Evolutionary conservation across 768 basidiomycete genomes (phyloP).

Genomic region (Suillus americanus): DNA sequence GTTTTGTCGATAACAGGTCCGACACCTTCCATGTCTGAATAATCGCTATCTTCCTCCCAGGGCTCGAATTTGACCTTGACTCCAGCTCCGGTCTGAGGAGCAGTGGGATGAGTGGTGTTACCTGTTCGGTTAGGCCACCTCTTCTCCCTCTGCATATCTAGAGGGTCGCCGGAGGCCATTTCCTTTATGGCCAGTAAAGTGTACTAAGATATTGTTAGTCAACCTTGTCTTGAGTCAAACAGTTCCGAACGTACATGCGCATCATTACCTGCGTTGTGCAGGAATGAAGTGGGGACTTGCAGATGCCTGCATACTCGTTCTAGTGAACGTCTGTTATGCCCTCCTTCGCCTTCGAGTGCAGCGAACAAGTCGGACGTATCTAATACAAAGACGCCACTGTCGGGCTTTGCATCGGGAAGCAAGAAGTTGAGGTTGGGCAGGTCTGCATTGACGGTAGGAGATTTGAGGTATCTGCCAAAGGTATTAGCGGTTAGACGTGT

Average conservation of each 20-base stretch:
- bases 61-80: conserved; percentile 58
- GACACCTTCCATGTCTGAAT: conserved; percentile 45
- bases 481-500: neutral
- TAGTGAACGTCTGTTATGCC: conserved; percentile 53
- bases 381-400: conserved; percentile 58
- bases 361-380: conserved; percentile 77
- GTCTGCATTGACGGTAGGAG: conserved; percentile 48
- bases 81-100: conserved; percentile 25
- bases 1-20: conserved; percentile 22
- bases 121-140: conserved; percentile 71
- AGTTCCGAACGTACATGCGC: conserved; percentile 57
- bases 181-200: conserved; percentile 62
- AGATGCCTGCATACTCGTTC: conserved; percentile 64
- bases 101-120: conserved; percentile 10
- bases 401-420: conserved; percentile 56
- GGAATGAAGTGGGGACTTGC: conserved; percentile 49
- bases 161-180: conserved; percentile 73
- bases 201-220: conserved; percentile 46
- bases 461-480: conserved; percentile 50
- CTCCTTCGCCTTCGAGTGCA: conserved; percentile 64
- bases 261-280: conserved; percentile 89
- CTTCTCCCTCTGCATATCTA: conserved; percentile 75
- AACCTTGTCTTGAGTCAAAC: neutral
- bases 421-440: conserved; percentile 51
- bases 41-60: conserved; percentile 56